Percentiles rank a stretch among this genome's conserved stretches.
Evolutionary conservation across 1,139 yeast genomes (phyloP).

Genomic region (Yamadazyma conglobata): DNA sequence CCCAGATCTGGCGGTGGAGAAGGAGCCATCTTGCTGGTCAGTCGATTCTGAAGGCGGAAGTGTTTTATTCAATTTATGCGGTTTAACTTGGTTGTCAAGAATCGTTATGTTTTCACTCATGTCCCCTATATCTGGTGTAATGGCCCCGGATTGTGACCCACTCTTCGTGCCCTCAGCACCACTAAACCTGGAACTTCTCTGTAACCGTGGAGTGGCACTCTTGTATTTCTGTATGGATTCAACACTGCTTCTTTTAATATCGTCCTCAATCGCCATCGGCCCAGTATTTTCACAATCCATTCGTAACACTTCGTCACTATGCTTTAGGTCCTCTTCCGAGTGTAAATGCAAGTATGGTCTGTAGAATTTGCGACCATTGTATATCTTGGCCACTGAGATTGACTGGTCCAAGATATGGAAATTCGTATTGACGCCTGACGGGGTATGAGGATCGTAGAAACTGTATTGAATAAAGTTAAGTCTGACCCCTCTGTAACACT

Average conservation of each 20-base stretch:
- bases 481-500: slow-evolving; percentile 44
- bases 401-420: slow-evolving; percentile 37
- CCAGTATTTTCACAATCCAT: slow-evolving; percentile 20
- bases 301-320: slow-evolving; percentile 32
- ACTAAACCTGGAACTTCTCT: too few relatives aligned
- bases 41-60: background rate
- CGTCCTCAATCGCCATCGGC: slow-evolving; percentile 8
- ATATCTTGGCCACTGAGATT: slow-evolving; percentile 39
- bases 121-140: background rate
- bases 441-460: slow-evolving; percentile 33
- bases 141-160: background rate
- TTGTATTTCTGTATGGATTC: background rate
- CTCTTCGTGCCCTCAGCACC: background rate
- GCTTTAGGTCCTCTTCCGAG: slow-evolving; percentile 26
- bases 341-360: slow-evolving; percentile 33
- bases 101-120: background rate
- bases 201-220: background rate
- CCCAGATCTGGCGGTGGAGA: slow-evolving; percentile 7
- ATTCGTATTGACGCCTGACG: slow-evolving; percentile 3
- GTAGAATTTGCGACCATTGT: slow-evolving; percentile 32
- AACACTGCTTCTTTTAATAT: slow-evolving; percentile 5
- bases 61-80: background rate
- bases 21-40: background rate
- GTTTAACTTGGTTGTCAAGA: background rate
- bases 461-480: slow-evolving; percentile 45